A percentile compares a stretch with the other conserved stretches of the same genome.
Evolutionary conservation across 768 basidiomycete species (phyloP).

Genomic region (Candolleomyces eurysporus): DNA sequence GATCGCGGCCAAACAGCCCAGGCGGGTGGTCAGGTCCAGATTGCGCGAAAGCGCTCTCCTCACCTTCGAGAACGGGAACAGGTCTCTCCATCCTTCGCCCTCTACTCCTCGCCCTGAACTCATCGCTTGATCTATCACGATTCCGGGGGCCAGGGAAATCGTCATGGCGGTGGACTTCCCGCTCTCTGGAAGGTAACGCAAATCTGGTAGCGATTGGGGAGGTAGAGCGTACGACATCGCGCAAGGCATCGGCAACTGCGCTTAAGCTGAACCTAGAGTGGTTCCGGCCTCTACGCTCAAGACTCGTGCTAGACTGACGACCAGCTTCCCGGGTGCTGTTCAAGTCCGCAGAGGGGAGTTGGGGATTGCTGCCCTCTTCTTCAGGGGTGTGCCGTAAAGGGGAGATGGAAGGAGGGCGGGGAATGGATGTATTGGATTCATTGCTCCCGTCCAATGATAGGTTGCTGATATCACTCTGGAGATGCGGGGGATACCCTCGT

Average conservation of each 20-base stretch:
- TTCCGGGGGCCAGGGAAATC: not conserved
- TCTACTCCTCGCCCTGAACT: not conserved
- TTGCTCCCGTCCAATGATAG: slow-evolving; percentile 9
- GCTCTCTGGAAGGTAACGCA: not conserved
- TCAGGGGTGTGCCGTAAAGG: slow-evolving; percentile 6
- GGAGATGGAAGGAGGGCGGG: slow-evolving; percentile 4
- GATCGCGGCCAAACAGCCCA: not conserved
- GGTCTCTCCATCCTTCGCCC: slow-evolving; percentile 28
- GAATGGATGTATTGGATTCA: slow-evolving; percentile 18
- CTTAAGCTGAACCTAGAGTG: slow-evolving; percentile 52
- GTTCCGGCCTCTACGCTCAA: slow-evolving; percentile 13
- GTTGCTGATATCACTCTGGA: not conserved
- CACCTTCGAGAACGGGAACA: not conserved
- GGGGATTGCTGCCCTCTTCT: not conserved
- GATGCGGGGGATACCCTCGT: not conserved
- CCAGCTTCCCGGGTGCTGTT: not conserved
- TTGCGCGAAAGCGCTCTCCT: not conserved
- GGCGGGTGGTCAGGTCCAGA: not conserved
- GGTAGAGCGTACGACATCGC: slow-evolving; percentile 49
- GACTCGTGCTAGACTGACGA: slow-evolving; percentile 4
- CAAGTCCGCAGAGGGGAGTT: slow-evolving; percentile 7
- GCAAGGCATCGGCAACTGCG: slow-evolving; percentile 47
- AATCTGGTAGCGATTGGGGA: slow-evolving; percentile 29
- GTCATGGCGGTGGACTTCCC: not conserved
- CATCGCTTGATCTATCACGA: not conserved